Conservation (phyloP, 345 rosid genomes). For the Salix koriyanagi region DNA sequence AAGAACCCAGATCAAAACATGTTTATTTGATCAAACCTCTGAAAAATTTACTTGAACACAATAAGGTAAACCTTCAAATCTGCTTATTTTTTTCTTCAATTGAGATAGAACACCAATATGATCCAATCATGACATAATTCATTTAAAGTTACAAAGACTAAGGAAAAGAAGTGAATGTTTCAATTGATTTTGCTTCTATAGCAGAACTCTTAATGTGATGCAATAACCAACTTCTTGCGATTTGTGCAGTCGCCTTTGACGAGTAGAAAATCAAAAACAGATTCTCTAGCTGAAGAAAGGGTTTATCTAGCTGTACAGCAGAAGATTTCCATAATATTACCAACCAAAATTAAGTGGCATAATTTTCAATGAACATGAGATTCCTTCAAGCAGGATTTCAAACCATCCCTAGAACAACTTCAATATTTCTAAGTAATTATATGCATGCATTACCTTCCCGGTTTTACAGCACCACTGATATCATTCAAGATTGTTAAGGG, state of each 20-base stretch:
- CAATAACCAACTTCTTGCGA: background rate
- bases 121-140: background rate
- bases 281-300: background rate
- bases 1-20: background rate
- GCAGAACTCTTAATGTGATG: background rate
- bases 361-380: background rate
- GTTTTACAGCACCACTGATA: constrained; percentile 58
- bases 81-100: background rate
- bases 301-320: background rate
- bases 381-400: background rate
- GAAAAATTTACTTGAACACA: background rate
- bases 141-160: background rate
- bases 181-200: background rate
- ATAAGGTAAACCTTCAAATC: no score
- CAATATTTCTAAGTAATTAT: background rate
- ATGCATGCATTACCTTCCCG: constrained; percentile 55
- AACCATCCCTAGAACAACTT: background rate
- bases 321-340: background rate
- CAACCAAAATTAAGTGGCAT: background rate
- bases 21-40: background rate
- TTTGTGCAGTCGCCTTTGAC: background rate
- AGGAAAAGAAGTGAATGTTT: background rate
- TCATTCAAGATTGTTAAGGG: constrained; percentile 53
- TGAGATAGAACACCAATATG: background rate
- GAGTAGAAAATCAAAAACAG: background rate